Evolutionary conservation across 2,329 filamentous ascomycete genomes (phyloP).

Genomic region (Colletotrichum sp.): DNA sequence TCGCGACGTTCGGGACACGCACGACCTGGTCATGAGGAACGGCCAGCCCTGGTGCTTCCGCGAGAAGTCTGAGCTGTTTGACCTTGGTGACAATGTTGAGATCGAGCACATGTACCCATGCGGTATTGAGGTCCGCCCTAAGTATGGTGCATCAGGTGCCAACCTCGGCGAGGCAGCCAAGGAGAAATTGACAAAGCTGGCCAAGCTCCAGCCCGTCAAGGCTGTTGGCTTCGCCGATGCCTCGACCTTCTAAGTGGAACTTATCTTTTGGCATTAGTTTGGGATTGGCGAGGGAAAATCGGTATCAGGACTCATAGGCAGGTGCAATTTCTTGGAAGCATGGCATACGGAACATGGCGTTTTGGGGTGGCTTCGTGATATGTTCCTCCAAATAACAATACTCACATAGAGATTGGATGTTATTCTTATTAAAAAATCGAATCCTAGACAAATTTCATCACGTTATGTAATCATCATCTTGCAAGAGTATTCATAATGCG

Average conservation of each 20-base stretch:
- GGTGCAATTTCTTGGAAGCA: background rate
- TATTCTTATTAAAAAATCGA: background rate
- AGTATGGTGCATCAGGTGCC: background rate
- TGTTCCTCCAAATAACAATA: background rate
- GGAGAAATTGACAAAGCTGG: slow-evolving; percentile 8
- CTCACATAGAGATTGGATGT: fast-evolving
- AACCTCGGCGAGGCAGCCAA: background rate
- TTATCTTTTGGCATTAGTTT: background rate
- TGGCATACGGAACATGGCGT: background rate
- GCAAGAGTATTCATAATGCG: background rate
- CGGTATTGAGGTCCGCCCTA: slow-evolving; percentile 14
- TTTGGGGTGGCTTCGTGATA: background rate
- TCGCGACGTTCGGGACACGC: slow-evolving; percentile 25
- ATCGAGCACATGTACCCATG: slow-evolving; percentile 22
- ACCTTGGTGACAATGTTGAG: slow-evolving; percentile 18
- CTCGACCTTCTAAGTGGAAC: background rate
- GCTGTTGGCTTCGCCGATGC: slow-evolving; percentile 4
- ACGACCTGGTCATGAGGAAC: slow-evolving; percentile 34
- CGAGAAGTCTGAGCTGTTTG: slow-evolving; percentile 34
- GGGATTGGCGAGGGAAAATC: background rate
- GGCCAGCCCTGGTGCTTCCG: slow-evolving; percentile 38
- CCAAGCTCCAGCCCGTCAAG: slow-evolving; percentile 3
- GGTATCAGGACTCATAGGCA: background rate
- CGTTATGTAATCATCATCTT: background rate
- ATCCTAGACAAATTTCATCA: background rate